Base-by-base conservation (phyloP, 2,329 filamentous ascomycete species). In the Ophiosphaerella herpotricha region DNA sequence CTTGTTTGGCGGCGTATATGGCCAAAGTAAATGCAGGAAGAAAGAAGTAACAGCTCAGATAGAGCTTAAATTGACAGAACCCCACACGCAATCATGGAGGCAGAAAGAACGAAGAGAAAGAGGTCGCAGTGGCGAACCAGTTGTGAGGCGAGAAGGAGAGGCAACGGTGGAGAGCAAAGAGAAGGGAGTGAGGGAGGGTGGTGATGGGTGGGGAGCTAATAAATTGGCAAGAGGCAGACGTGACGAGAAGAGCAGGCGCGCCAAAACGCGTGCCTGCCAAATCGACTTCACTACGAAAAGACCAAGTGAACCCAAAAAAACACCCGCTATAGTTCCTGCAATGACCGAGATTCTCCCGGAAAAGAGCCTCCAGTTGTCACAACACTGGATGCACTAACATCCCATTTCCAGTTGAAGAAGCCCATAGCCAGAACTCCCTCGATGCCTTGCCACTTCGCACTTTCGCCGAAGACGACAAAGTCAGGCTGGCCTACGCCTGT, bases 401-500 rank as follows among this genome's bases (percentile, higher is more conserved):
- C 67, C 83, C 83, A 85, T n/a, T 66, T 54, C 50, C 73, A 71
- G 58, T 84, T 80, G 54, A 85, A 79, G 65, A 81, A 83, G 0
- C 82, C 82, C 69, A 83, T 74, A 2, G 80, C 80, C 48, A 81
- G 63, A 5, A 76, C 73, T 5, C 82, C 82, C 37, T 77, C 80
- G 38, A 78, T 67, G 1, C 82, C 82, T 55, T 76, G 77, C 78
- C 77, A 82, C 48, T 74, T 71, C 62, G 78, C 78, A 21, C 66
- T 73, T 44, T 70, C 60, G 37, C 77, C 73, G 24, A 81, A 57
- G 2, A 85, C 64, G 4, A 85, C 71, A 57, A 83, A 84, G 57
- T 85, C 82, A 11, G 83, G 82, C 57, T 83, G 80, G 0, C 82
- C 81, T 41, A 77, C 78, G 7, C 83, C 82, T 14, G 82, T 81